These are phyloP conservation scores for Dicorynia guianensis DNA, from an alignment of 306 rosid species.

Conservation along the genomic window DNA sequence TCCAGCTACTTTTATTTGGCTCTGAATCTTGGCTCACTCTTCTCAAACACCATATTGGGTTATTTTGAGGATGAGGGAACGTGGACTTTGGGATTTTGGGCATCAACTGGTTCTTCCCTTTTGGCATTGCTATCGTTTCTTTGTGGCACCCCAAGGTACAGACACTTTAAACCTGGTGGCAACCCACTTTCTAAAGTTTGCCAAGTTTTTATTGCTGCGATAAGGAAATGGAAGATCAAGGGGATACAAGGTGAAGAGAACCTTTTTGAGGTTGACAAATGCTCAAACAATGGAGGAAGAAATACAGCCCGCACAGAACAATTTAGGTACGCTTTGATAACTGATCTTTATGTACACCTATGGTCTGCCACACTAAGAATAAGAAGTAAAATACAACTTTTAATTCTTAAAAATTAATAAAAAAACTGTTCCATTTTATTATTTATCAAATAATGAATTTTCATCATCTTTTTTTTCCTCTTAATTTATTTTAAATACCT, in stretches of 20 bases:
- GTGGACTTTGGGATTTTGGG: constrained; percentile 85
- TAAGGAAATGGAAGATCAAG: constrained; percentile 69
- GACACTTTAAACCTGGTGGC: too few relatives aligned
- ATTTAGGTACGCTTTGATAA: constrained; percentile 56
- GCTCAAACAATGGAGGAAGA: constrained; percentile 48
- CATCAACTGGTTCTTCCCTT: too few relatives aligned
- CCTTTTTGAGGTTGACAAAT: constrained; percentile 53
- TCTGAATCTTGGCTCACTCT: constrained; percentile 76
- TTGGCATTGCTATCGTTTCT: too few relatives aligned
- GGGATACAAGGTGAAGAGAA: constrained; percentile 38
- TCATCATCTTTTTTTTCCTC: too few relatives aligned
- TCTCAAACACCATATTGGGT: constrained; percentile 80
- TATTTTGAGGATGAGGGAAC: constrained; percentile 77
- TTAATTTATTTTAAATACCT: too few relatives aligned
- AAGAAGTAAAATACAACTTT: too few relatives aligned
- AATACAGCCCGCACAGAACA: constrained; percentile 72
- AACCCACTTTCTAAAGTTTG: constrained; percentile 65
- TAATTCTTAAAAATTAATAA: too few relatives aligned
- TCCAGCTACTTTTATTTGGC: constrained; percentile 90
- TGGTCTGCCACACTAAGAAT: too few relatives aligned
- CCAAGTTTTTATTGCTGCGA: constrained; percentile 68
- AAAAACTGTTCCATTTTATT: too few relatives aligned
- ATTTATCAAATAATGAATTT: too few relatives aligned
- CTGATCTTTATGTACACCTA: too few relatives aligned
- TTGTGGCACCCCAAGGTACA: too few relatives aligned